Evolutionary conservation across 2,329 filamentous ascomycete species (phyloP).

Genomic region (Akanthomyces lecanii): DNA sequence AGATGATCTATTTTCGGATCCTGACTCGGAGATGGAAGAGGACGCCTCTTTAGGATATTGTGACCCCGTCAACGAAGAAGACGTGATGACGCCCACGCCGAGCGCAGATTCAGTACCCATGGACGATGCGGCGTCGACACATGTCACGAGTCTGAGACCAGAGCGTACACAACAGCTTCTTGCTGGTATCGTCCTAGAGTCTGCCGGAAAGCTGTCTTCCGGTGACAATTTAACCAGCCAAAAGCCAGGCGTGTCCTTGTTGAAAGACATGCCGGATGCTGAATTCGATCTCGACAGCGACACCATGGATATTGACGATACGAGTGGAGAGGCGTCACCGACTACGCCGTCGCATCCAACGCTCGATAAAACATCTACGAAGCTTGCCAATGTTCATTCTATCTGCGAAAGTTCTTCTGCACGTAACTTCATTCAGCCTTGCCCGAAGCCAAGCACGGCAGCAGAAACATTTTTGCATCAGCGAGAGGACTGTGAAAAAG

Average conservation of each 20-base stretch:
- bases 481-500: not conserved
- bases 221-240: too few relatives aligned
- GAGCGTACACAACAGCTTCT: not conserved
- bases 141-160: not conserved
- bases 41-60: not conserved
- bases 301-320: slow-evolving; percentile 12
- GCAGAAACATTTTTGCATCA: not conserved
- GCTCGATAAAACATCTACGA: not conserved
- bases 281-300: not conserved
- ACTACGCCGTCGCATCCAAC: not conserved
- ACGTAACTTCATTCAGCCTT: not conserved
- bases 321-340: not conserved
- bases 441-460: not conserved
- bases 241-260: not conserved
- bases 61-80: not conserved
- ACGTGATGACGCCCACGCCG: not conserved
- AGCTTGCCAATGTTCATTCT: not conserved
- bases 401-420: not conserved
- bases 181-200: not conserved
- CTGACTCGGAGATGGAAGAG: not conserved
- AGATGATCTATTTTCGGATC: slow-evolving; percentile 7
- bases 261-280: not conserved
- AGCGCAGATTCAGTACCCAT: not conserved
- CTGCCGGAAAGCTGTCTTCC: not conserved
- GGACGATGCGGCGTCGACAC: not conserved